These are phyloP conservation scores for Rhynchospora breviuscula DNA, from an alignment of 176 grass and related monocot genomes.

Conservation along the genomic window DNA sequence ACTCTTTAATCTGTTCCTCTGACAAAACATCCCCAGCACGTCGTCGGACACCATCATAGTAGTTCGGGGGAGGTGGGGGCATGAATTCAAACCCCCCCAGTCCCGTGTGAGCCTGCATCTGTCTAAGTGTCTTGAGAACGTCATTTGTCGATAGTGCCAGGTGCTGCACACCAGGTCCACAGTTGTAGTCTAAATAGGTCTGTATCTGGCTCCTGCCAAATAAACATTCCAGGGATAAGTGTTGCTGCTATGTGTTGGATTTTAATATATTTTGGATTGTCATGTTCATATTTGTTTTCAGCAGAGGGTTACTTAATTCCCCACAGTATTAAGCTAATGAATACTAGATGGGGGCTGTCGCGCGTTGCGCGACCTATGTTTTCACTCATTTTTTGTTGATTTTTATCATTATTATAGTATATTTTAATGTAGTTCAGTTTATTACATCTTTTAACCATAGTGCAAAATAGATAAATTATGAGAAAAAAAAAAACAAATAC, in stretches of 20 bases:
- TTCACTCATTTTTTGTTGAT: no score
- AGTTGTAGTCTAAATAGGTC: slow-evolving; percentile 86
- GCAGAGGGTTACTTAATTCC: background rate
- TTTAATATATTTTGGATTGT: background rate
- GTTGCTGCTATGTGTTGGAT: background rate
- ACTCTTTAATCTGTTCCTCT: slow-evolving; percentile 76
- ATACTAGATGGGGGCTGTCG: no score
- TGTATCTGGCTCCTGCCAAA: slow-evolving; percentile 80
- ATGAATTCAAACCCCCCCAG: slow-evolving; percentile 81
- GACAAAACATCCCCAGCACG: slow-evolving; percentile 68
- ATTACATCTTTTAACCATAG: no score
- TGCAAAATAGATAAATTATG: no score
- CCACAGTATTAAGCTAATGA: background rate
- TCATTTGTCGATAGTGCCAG: slow-evolving; percentile 67
- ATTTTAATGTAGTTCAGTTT: no score
- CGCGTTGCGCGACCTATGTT: no score
- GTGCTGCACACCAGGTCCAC: slow-evolving; percentile 85
- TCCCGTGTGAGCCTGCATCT: slow-evolving; percentile 48
- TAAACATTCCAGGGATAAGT: background rate
- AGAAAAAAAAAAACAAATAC: no score
- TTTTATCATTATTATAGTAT: no score
- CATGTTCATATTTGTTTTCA: background rate
- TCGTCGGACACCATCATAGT: slow-evolving; percentile 71
- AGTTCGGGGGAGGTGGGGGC: slow-evolving; percentile 41
- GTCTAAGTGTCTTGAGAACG: slow-evolving; percentile 64